Evolutionary conservation across 768 basidiomycete species (phyloP).

Genomic region (Boletus pseudopeckii): DNA sequence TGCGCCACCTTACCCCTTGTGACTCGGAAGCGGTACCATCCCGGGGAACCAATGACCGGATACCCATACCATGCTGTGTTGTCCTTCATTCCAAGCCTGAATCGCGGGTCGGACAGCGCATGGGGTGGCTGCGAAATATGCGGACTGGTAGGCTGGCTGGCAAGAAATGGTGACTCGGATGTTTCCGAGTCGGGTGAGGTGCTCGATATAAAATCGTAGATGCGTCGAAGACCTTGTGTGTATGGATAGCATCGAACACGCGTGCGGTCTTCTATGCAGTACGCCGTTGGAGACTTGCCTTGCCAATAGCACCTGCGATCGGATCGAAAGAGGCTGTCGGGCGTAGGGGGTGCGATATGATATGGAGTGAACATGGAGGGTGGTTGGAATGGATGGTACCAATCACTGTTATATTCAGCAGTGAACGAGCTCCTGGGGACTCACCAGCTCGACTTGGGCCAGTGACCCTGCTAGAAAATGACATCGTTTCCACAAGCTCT

Average conservation of each 20-base stretch:
- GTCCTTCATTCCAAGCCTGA: too few species aligned
- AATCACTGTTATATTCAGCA: too few species aligned
- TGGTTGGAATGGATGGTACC: too few species aligned
- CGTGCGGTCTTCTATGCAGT: not conserved
- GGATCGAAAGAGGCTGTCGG: not conserved
- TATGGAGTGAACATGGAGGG: too few species aligned
- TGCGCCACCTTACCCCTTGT: not conserved
- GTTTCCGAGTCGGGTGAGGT: not conserved
- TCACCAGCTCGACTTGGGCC: not conserved
- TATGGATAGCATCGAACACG: not conserved
- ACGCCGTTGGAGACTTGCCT: not conserved
- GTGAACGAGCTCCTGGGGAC: not conserved
- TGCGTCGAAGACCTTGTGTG: not conserved
- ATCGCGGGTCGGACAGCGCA: not conserved
- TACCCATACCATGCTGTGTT: not conserved
- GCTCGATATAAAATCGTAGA: not conserved
- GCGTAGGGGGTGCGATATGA: not conserved
- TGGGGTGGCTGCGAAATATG: not conserved
- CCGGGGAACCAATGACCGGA: not conserved
- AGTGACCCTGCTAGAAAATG: not conserved
- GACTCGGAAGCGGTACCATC: not conserved
- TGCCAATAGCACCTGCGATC: not conserved
- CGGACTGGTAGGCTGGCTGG: not conserved
- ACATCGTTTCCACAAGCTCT: too few species aligned
- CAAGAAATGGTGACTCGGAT: not conserved